Evolutionary conservation across 2,329 filamentous ascomycete species (phyloP), one percentile per base, ranked within the genome.

Genomic region (Exophiala alcalophila): DNA sequence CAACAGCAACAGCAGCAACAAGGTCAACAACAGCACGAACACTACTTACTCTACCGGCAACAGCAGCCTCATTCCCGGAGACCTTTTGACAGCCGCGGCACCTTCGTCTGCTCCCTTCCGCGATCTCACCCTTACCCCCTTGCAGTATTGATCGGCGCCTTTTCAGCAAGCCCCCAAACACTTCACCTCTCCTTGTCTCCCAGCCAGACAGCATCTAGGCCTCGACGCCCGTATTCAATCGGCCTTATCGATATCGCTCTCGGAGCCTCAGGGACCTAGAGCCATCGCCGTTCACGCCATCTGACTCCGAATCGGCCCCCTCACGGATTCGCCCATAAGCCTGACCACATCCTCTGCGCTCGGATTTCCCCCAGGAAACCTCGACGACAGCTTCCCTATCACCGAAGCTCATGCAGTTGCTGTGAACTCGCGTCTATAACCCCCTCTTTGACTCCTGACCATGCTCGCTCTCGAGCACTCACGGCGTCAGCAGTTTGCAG

Each of bases 381-480:
- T 28, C 30, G 12, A 21, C 11, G 10, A 27, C 28, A n/a, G 33
- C 29, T 16, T 12, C 20, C 18, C 24, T 29, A 8, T 26, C 24
- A 16, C 24, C 21, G 18, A 33, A 31, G 19, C 41, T 37, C 40
- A 52, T 48, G 49, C 34, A 31, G 40, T 35, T 19, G 26, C 33
- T 25, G 15, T 47, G 36, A 40, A 28, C 20, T 18, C 23, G 12
- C n/a, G n/a, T n/a, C n/a, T n/a, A n/a, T n/a, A n/a, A 34, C 26
- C 14, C 8, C 20, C 25, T 11, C 9, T 12, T 19, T 23, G 21
- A 16, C 30, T 25, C 14, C 25, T 26, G 32, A 52, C 46, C 33
- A 57, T 57, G 54, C 53, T 55, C 35, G 47, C 33, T 9, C 45
- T 51, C 35, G 49, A 55, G 53, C 54, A 54, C 33, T 50, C 45